phyloP scores from a whole-genome alignment of 148 eudicot species.

The Fallopia convolvulus region DNA sequence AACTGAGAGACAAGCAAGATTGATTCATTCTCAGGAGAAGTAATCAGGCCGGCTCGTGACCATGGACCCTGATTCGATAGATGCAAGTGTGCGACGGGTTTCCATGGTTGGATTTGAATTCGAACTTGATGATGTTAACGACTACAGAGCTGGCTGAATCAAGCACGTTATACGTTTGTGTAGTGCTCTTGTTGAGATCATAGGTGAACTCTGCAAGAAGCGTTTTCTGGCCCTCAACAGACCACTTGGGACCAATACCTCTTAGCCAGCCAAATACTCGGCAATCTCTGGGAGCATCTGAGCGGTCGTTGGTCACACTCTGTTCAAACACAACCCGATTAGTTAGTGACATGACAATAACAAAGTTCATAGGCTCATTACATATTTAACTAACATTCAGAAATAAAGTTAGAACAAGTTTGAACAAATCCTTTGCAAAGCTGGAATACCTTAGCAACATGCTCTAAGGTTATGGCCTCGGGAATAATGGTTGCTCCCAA shows the following conservation, averaged over 20 bases:
- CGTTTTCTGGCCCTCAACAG: conserved; percentile 29
- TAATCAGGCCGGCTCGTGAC: conserved; percentile 21
- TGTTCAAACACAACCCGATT: conserved; percentile 22
- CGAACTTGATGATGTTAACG: conserved; percentile 57
- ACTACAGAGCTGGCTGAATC: conserved; percentile 32
- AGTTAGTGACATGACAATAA: background rate
- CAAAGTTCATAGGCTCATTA: background rate
- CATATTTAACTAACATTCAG: background rate
- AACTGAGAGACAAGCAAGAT: background rate
- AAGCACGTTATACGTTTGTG: conserved; percentile 54
- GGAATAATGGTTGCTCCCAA: conserved; percentile 71
- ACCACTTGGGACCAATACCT: conserved; percentile 19
- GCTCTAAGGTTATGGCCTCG: conserved; percentile 76
- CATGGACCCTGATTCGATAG: conserved; percentile 89
- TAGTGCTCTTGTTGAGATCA: conserved; percentile 22
- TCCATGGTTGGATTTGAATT: conserved; percentile 17
- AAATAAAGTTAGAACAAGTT: background rate
- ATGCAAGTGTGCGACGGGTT: conserved; percentile 62
- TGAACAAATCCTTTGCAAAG: no score
- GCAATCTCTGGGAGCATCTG: conserved; percentile 82
- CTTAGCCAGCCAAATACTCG: conserved; percentile 68
- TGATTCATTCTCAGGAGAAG: background rate
- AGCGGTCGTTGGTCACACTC: conserved; percentile 77
- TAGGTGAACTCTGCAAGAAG: conserved; percentile 70
- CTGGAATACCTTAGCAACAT: conserved; percentile 63